Conservation (phyloP, 2,329 filamentous ascomycete species). For the Diaporthe sp. region DNA sequence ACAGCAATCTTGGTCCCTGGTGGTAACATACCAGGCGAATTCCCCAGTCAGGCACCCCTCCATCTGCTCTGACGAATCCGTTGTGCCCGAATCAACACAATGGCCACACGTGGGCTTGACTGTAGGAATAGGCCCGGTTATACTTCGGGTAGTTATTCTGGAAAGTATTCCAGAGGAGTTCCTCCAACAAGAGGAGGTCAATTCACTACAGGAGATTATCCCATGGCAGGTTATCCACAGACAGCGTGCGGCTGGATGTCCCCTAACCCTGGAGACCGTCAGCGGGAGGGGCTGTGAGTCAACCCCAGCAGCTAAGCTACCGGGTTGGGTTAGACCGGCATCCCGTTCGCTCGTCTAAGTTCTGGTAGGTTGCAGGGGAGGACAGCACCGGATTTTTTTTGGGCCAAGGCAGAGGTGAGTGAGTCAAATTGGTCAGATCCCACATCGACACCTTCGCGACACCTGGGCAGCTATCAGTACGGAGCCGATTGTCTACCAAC, state of each 20-base stretch:
- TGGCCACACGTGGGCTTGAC: too few species aligned
- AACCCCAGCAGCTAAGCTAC: neutral
- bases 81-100: too few species aligned
- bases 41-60: too few species aligned
- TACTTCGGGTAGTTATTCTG: too few species aligned
- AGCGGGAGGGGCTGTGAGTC: neutral
- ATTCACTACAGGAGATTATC: neutral
- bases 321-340: slow-evolving; percentile 19
- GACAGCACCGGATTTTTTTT: slow-evolving; percentile 27
- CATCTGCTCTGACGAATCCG: too few species aligned
- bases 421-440: slow-evolving; percentile 31
- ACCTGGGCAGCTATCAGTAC: neutral
- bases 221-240: neutral
- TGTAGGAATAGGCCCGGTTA: too few species aligned
- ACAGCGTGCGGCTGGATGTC: too few species aligned
- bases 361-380: slow-evolving; percentile 3
- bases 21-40: too few species aligned
- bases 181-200: too few species aligned
- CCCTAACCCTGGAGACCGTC: neutral
- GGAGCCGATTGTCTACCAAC: neutral
- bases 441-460: slow-evolving; percentile 19
- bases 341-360: neutral
- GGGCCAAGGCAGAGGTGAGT: slow-evolving; percentile 14
- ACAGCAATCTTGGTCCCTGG: too few species aligned
- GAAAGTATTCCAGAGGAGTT: too few species aligned